Percentiles rank a stretch among this genome's conserved stretches.
Conservation (phyloP, 805 yeast species). For the Blastobotrys terrestris region DNA sequence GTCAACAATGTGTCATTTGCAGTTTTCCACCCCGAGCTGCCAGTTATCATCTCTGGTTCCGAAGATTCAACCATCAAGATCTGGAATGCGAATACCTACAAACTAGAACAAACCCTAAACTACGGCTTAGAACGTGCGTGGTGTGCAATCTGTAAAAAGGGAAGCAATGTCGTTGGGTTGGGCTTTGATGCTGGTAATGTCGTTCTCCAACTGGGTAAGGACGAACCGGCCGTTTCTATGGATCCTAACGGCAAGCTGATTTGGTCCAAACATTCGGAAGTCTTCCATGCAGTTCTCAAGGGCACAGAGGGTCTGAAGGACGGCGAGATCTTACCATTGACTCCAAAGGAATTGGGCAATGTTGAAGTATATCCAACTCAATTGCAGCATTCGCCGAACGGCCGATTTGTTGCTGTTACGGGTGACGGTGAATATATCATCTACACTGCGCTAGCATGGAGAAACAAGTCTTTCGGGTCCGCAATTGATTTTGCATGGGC, state of each 20-base stretch:
- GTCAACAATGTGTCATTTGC: conserved; percentile 94
- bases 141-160: conserved; percentile 78
- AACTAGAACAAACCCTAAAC: conserved; percentile 84
- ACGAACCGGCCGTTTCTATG: conserved; percentile 89
- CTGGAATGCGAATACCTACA: conserved; percentile 94
- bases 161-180: conserved; percentile 73
- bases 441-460: conserved; percentile 96
- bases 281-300: conserved; percentile 74
- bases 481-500: conserved; percentile 95
- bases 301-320: conserved; percentile 63
- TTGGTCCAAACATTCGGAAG: conserved; percentile 87
- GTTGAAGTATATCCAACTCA: conserved; percentile 89
- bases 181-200: conserved; percentile 95
- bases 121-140: conserved; percentile 93
- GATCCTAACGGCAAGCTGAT: conserved; percentile 88
- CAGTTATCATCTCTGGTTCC: conserved; percentile 89
- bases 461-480: conserved; percentile 87
- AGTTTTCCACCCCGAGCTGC: conserved; percentile 95
- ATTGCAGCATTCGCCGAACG: conserved; percentile 90
- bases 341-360: conserved; percentile 87
- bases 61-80: conserved; percentile 92
- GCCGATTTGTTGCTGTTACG: conserved; percentile 91
- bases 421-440: conserved; percentile 98
- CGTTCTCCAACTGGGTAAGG: conserved; percentile 85
- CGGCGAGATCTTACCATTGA: conserved; percentile 71